Evolutionary conservation across 2,329 filamentous ascomycete species (phyloP).

Genomic region (Capronia americana): DNA sequence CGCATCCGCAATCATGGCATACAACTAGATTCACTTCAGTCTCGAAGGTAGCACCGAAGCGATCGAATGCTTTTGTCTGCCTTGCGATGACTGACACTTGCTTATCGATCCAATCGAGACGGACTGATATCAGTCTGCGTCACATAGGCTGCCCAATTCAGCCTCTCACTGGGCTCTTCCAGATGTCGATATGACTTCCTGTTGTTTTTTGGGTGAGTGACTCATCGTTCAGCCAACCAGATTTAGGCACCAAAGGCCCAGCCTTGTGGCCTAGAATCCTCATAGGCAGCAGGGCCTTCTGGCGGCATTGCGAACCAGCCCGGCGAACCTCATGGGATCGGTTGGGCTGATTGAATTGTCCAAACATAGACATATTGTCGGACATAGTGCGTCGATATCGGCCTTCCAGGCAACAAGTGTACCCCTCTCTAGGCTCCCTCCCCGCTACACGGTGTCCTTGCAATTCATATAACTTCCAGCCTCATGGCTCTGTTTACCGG

Average conservation of each 20-base stretch:
- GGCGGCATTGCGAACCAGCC: background rate
- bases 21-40: background rate
- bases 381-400: background rate
- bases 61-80: background rate
- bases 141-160: background rate
- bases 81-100: background rate
- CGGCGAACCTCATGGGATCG: background rate
- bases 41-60: background rate
- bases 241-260: background rate
- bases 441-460: background rate
- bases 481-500: background rate
- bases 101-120: background rate
- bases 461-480: background rate
- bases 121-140: background rate
- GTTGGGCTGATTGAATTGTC: background rate
- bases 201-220: background rate
- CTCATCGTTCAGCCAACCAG: background rate
- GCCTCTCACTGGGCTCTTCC: background rate
- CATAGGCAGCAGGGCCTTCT: slow-evolving; percentile 1
- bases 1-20: background rate
- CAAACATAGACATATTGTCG: background rate
- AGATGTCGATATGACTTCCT: background rate
- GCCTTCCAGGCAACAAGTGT: background rate
- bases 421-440: background rate
- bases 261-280: slow-evolving; percentile 13